Evolutionary conservation across 306 rosid species (phyloP).

Genomic region (Macrotyloma uniflorum): DNA sequence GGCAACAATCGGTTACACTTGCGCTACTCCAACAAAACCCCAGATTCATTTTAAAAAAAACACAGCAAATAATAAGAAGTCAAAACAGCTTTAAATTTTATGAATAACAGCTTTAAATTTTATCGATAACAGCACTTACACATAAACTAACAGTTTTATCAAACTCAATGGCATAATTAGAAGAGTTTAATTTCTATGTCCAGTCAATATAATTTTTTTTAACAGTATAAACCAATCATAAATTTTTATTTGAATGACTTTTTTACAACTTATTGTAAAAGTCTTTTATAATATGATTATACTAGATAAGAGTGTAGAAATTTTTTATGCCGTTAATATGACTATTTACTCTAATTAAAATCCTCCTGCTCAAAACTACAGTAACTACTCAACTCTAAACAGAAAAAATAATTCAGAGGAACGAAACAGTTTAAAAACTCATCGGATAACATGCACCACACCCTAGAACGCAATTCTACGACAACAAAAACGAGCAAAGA

Average conservation of each 20-base stretch:
- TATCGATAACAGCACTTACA: slow-evolving; percentile 10
- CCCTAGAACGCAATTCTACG: background rate
- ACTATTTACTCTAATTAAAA: background rate
- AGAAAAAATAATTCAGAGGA: background rate
- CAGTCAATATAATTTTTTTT: too few species aligned
- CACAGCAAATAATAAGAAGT: background rate
- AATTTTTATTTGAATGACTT: too few species aligned
- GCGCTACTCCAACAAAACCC: slow-evolving; percentile 15
- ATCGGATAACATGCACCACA: background rate
- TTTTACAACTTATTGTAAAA: background rate
- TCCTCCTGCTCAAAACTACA: background rate
- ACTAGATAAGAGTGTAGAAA: too few species aligned
- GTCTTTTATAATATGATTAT: background rate
- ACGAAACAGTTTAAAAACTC: background rate
- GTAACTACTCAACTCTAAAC: background rate
- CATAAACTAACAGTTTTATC: background rate
- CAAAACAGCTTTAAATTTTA: slow-evolving; percentile 16
- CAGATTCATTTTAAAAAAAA: background rate
- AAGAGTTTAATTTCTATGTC: background rate
- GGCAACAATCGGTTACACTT: slow-evolving; percentile 16
- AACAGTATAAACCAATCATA: too few species aligned
- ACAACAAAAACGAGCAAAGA: background rate
- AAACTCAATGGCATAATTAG: background rate
- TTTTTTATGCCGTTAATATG: background rate
- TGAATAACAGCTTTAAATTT: background rate